Conservation (phyloP, 106 monocot genomes). For the Amphibolis antarctica region DNA sequence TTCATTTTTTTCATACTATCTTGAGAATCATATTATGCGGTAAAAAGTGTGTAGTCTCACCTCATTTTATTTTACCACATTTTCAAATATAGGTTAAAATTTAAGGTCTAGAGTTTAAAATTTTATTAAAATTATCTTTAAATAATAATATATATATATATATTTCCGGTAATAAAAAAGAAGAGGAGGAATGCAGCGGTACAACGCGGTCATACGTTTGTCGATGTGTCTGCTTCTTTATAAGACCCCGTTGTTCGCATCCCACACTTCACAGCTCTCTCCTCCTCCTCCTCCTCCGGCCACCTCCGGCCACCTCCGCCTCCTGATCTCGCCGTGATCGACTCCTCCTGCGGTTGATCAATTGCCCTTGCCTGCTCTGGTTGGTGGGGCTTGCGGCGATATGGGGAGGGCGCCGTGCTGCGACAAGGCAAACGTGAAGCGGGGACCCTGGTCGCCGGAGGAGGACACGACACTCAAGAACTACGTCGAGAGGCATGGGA, state of each 20-base stretch:
- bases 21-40: too few relatives aligned
- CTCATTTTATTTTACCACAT: too few relatives aligned
- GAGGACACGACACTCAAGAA: conserved; percentile 13
- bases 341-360: too few relatives aligned
- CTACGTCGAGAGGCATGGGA: conserved; percentile 16
- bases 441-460: conserved; percentile 19
- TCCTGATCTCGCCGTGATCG: not conserved
- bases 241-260: not conserved
- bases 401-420: conserved; percentile 25
- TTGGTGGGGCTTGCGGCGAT: not conserved
- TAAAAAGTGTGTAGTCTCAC: too few relatives aligned
- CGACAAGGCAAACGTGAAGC: conserved; percentile 24
- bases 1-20: too few relatives aligned
- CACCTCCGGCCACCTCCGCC: not conserved
- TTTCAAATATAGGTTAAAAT: too few relatives aligned
- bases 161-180: too few relatives aligned
- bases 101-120: too few relatives aligned
- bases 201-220: not conserved
- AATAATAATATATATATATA: too few relatives aligned
- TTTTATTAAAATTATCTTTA: too few relatives aligned
- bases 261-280: not conserved
- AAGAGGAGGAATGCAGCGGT: not conserved
- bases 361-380: not conserved
- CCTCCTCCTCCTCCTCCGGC: not conserved
- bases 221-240: not conserved